Evolutionary conservation across 306 rosid genomes (phyloP).

Genomic region (Cajanus cajan): DNA sequence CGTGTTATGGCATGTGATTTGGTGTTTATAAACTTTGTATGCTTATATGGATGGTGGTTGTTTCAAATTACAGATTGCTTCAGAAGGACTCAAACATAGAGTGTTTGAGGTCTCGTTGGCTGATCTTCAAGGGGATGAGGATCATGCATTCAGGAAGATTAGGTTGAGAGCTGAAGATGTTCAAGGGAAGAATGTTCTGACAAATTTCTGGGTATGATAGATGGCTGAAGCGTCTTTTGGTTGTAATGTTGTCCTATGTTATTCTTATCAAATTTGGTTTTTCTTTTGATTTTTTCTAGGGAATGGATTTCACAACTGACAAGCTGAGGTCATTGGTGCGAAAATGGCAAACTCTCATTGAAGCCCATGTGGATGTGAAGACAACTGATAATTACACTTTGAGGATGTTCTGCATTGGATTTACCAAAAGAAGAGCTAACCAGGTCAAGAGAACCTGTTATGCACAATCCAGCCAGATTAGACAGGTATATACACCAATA

Average conservation of each 20-base stretch:
- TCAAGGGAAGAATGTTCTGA: constrained; percentile 83
- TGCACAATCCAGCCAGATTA: constrained; percentile 87
- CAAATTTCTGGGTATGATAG: constrained; percentile 83
- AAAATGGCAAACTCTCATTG: constrained; percentile 89
- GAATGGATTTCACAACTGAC: constrained; percentile 89
- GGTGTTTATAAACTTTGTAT: background rate
- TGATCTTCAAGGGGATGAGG: constrained; percentile 93
- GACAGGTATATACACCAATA: constrained; percentile 52
- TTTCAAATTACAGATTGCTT: constrained; percentile 67
- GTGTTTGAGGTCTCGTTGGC: constrained; percentile 93
- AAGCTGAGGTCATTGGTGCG: constrained; percentile 87
- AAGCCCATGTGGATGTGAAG: constrained; percentile 93
- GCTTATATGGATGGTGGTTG: background rate
- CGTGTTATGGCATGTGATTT: background rate
- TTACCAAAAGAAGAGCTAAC: constrained; percentile 74
- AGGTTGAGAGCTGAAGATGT: constrained; percentile 94
- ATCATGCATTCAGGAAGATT: constrained; percentile 94
- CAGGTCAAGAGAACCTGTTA: constrained; percentile 96
- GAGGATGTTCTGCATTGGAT: constrained; percentile 95
- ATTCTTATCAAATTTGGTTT: background rate
- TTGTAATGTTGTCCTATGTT: background rate
- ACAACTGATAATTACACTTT: constrained; percentile 78
- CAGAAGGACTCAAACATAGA: constrained; percentile 93
- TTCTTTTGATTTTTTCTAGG: constrained; percentile 40
- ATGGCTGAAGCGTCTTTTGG: background rate